Percentiles rank a stretch among this genome's conserved stretches.
These are phyloP conservation scores for Crucibulum laeve DNA, from an alignment of 768 basidiomycete species.

Conservation along the genomic window DNA sequence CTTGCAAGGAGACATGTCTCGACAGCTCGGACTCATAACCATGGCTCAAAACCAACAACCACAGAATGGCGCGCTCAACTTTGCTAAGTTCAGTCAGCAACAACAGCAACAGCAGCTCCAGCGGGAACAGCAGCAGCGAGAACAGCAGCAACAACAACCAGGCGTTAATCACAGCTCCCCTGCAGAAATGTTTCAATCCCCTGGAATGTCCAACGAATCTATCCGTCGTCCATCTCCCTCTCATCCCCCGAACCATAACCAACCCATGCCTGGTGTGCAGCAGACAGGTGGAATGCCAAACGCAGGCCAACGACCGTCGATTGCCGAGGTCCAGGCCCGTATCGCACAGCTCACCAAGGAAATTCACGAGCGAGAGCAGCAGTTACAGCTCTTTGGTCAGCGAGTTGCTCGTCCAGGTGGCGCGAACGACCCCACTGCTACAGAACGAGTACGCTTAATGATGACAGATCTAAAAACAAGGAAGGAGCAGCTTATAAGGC, in stretches of 20 bases:
- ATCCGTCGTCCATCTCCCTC: slow-evolving; percentile 45
- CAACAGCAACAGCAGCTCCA: slow-evolving; percentile 24
- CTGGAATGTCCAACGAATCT: slow-evolving; percentile 38
- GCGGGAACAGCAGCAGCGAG: slow-evolving; percentile 21
- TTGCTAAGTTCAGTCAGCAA: slow-evolving; percentile 27
- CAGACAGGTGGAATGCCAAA: neutral
- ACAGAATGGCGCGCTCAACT: slow-evolving; percentile 34
- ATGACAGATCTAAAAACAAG: too few relatives aligned
- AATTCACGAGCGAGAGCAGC: too few relatives aligned
- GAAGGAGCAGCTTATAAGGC: too few relatives aligned
- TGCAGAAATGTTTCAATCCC: slow-evolving; percentile 44
- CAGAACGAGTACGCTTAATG: too few relatives aligned
- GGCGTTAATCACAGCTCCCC: slow-evolving; percentile 32
- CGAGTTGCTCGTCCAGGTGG: too few relatives aligned
- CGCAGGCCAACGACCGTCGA: neutral
- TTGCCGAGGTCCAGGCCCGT: neutral
- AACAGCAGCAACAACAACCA: slow-evolving; percentile 27
- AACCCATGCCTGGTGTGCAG: slow-evolving; percentile 10
- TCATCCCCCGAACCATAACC: slow-evolving; percentile 25
- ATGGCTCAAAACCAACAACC: slow-evolving; percentile 43
- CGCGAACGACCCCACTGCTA: too few relatives aligned
- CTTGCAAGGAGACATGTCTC: slow-evolving; percentile 20
- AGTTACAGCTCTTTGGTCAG: too few relatives aligned
- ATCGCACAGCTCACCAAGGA: neutral
- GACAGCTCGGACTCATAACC: slow-evolving; percentile 44